Base-by-base conservation (phyloP, 495 filamentous ascomycete species). In the Neurospora tetraspora region DNA sequence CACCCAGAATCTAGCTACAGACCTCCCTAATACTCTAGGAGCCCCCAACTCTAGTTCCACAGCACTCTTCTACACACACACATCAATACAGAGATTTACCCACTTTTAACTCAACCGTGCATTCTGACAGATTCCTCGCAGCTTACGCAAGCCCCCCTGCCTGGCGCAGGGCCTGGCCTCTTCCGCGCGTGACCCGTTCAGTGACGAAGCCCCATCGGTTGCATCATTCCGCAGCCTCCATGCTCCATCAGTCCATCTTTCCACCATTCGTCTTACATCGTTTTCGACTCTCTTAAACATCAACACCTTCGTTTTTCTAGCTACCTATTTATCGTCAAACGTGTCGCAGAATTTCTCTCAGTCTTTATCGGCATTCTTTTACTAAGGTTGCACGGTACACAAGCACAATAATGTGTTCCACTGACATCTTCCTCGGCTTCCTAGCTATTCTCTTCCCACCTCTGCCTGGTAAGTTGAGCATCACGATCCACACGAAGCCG, bases 381-480 rank as follows among this genome's bases (percentile, higher is more conserved):
- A 14, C 27, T 0, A 7, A 18, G 14, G 14, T 34, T 34, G 53
- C 14, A 65, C 53, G 31, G 53, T 65, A 65, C 40, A 39, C 36
- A 39, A 69, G 4, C 23, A 39, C 37, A 71, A 43, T 45, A 27
- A 84, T 85, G 83, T 93, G 93, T 84, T 89, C 91, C 72, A 77
- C 85, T 71, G 96, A 99, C 83, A 86, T 93, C 75, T 97, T 98
- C 83, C 90, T 99, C 76, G 93, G 88, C 80, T 78, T 97, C 39
- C 81, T 99, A 76, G 93, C 94, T 76, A 87, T 98, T 78, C 88
- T 99, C 79, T 98, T 99, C 84, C 96, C 96, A 16, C 96, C 96
- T 38, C 86, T 99, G 72, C 88, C 94, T 75, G 95, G 95, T 96
- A 88, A 77, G 90, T 16, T 34, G 1, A 16, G 16, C 27, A 61